Evolutionary conservation across 2,329 filamentous ascomycete species (phyloP).

Genomic region (Aureobasidium mangrovei): DNA sequence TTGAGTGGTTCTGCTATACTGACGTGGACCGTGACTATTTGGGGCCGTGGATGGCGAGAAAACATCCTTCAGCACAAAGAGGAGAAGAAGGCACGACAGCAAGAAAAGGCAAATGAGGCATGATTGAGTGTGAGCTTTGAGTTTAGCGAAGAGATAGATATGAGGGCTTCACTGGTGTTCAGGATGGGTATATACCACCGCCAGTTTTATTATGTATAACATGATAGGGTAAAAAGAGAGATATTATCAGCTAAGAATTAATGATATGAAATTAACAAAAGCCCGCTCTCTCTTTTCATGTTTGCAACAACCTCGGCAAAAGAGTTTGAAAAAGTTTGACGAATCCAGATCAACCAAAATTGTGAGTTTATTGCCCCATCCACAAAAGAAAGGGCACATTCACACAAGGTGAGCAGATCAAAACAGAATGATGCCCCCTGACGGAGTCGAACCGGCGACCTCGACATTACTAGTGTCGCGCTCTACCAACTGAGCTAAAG

Average conservation of each 20-base stretch:
- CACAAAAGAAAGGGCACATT: neutral
- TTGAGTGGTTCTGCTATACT: constrained; percentile 37
- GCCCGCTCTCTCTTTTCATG: too few species aligned
- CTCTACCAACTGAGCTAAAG: constrained; percentile 14
- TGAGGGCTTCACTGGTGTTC: neutral
- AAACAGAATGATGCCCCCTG: neutral
- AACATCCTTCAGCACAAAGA: constrained; percentile 18
- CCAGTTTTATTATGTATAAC: too few species aligned
- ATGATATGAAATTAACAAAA: neutral
- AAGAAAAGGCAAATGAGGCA: constrained; percentile 2
- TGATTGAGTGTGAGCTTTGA: neutral
- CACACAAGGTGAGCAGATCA: neutral
- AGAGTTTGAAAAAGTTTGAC: too few species aligned
- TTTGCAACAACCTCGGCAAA: too few species aligned
- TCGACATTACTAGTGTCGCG: constrained; percentile 14
- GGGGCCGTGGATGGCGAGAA: constrained; percentile 32
- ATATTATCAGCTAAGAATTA: too few species aligned
- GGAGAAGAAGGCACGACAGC: constrained; percentile 11
- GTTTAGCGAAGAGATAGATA: neutral
- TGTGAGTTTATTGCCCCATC: neutral
- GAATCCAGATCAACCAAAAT: neutral
- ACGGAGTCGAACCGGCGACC: constrained; percentile 13
- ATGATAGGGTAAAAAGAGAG: too few species aligned
- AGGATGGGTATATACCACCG: too few species aligned
- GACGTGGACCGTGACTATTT: constrained; percentile 42